phyloP scores from a whole-genome alignment of 306 rosid species.

The Heteromeles arbutifolia region DNA sequence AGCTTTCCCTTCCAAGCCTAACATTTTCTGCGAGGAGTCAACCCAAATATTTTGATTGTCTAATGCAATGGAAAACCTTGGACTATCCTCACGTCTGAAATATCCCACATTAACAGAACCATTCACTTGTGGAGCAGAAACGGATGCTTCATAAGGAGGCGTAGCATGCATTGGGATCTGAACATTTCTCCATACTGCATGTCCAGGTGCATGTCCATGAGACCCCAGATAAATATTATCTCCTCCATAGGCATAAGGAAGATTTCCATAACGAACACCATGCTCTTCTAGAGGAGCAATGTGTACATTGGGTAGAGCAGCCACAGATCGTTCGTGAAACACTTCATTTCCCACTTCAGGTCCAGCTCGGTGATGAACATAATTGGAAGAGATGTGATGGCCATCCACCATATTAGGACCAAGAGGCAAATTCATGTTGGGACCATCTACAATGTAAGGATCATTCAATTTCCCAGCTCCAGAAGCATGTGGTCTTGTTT shows the following conservation, averaged over 20 bases:
- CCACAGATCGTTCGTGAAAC: slow-evolving; percentile 60
- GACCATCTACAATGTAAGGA: slow-evolving; percentile 58
- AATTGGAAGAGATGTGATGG: slow-evolving; percentile 41
- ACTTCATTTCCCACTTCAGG: slow-evolving; percentile 58
- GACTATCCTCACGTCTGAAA: slow-evolving; percentile 47
- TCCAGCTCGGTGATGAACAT: slow-evolving; percentile 49
- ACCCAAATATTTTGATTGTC: slow-evolving; percentile 60
- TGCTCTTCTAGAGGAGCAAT: slow-evolving; percentile 60
- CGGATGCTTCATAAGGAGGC: slow-evolving; percentile 54
- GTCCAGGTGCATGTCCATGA: slow-evolving; percentile 54
- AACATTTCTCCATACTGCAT: slow-evolving; percentile 56
- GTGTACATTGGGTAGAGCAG: slow-evolving; percentile 40
- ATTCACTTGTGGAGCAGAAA: slow-evolving; percentile 45
- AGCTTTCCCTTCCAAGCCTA: slow-evolving; percentile 52
- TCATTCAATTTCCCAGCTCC: slow-evolving; percentile 58
- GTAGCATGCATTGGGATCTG: slow-evolving; percentile 46
- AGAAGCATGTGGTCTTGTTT: slow-evolving; percentile 42
- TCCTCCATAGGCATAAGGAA: slow-evolving; percentile 53
- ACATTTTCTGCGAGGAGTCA: slow-evolving; percentile 58
- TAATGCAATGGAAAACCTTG: slow-evolving; percentile 44
- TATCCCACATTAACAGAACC: slow-evolving; percentile 55
- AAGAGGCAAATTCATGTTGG: slow-evolving; percentile 45
- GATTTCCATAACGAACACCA: slow-evolving; percentile 51
- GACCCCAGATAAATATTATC: slow-evolving; percentile 50
- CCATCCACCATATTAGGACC: slow-evolving; percentile 48